Base-by-base conservation (phyloP, 1,284 basidiomycete genomes). In the Singerocomus inundabilis region DNA sequence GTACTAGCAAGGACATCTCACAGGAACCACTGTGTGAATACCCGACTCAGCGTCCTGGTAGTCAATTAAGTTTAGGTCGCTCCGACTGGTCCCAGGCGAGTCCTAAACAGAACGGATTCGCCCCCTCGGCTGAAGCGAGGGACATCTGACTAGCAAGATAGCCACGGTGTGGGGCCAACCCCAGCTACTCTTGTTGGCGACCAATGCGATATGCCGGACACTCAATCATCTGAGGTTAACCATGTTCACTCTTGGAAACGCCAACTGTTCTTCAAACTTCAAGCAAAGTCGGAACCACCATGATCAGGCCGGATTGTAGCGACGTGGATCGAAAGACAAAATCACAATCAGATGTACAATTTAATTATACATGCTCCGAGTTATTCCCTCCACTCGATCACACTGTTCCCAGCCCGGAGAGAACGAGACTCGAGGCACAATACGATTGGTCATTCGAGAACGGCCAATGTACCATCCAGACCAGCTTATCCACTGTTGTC, bases 281-380 rank as follows among this genome's bases (percentile, higher is more conserved):
- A n/a, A n/a, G n/a, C n/a, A n/a, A n/a, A 31, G 30, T 11, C 30
- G 30, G 30, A 31, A 31, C n/a, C n/a, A n/a, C n/a, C n/a, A 7
- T 31, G 30, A 15, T 31, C 30, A 32, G 28, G 25, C 13, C 28
- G 46, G 29, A 25, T 25, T 25, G 10, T 29, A 18, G 36, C 41
- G 37, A 46, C 37, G 13, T 37, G 2, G 24, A 11, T 36, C 44
- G 37, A 41, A 16, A 49, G 44, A 52, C 39, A n/a, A 50, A 37
- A 64, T 61, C 60, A 64, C 57, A 60, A 66, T n/a, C 63, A 62
- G 63, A 66, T 62, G 57, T 34, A 62, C 49, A 40, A 51, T 66
- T 59, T 52, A 66, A 52, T 49, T 52, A 62, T 64, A 66, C 60
- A 59, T 50, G 46, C 44, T 47, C 48, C 28, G 29, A 40, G 40